Base-by-base conservation (phyloP, 805 yeast genomes). In the Wickerhamomyces queroliae region DNA sequence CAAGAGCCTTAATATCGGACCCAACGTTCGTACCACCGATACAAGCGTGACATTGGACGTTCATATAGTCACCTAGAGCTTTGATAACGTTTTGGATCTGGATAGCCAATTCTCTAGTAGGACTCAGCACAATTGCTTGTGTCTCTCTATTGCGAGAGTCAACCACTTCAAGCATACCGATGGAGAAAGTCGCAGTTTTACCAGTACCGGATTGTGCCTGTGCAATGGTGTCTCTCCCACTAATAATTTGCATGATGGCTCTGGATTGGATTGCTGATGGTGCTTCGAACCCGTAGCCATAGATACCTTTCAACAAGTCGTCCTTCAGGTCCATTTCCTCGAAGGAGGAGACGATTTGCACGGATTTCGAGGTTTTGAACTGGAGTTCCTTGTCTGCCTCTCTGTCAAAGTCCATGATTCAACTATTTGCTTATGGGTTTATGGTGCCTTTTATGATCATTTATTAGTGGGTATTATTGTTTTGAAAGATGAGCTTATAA, bases 151-250 rank as follows among this genome's bases (percentile, higher is more conserved):
- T 67, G 47, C 72, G 76, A 41, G 81, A 70, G 53, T 91, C 95
- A 40, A 93, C 76, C 47, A 78, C 85, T 66, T 93, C 95, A 49
- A 93, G 70, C 73, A 89, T 85, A 20, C 96, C 91, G 50, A 93
- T 91, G 48, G 97, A 76, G 73, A 93, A 93, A 35, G 99, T 93
- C 49, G 98, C 99, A 22, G 99, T 93, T 71, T 93, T 93, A 68
- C 99, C 99, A 36, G 99, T 93, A 67, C 99, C 99, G 27, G 96
- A 88, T 69, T 93, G 99, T 43, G 99, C 98, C 70, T 93, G 99
- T 45, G 99, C 99, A 48, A 93, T 79, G 39, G 90, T 95, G 66
- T 93, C 99, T 65, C 89, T 81, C 41, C 96, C 96, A 59, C 80
- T 82, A 55, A 89, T 83, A 64, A 93, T 90, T 63, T 95, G 99